Percentiles rank a stretch among this genome's conserved stretches.
Conservation (phyloP, 2,329 filamentous ascomycete species). For the Dactylellina leptospora region DNA sequence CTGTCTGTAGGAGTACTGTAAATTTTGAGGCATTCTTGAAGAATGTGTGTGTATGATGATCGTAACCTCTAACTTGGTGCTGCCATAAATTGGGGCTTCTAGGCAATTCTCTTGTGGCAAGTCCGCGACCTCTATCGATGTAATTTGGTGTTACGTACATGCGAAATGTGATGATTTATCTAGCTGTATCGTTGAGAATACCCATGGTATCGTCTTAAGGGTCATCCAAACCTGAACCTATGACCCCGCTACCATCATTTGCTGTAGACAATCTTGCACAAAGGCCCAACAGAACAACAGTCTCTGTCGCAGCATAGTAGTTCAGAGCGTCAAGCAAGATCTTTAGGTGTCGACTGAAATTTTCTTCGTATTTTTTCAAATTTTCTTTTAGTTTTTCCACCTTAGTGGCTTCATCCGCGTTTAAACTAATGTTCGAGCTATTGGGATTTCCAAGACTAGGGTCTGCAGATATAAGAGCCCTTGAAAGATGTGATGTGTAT, state of each 20-base stretch:
- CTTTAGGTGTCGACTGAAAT: slow-evolving; percentile 90
- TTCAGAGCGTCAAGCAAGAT: slow-evolving; percentile 94
- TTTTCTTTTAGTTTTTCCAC: slow-evolving; percentile 84
- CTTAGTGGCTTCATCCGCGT: slow-evolving; percentile 60
- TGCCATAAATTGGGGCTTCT: too few species aligned
- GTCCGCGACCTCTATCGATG: too few species aligned
- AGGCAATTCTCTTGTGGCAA: too few species aligned
- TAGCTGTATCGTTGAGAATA: too few species aligned
- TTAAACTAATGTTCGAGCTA: slow-evolving; percentile 10
- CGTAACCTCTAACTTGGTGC: too few species aligned
- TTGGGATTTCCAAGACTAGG: slow-evolving; percentile 66
- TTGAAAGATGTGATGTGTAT: slow-evolving; percentile 85
- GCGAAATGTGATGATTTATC: too few species aligned
- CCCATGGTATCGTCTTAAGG: slow-evolving; percentile 2
- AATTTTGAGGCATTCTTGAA: too few species aligned
- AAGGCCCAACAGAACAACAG: slow-evolving; percentile 87
- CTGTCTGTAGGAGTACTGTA: too few species aligned
- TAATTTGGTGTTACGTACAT: too few species aligned
- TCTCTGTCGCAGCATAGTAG: slow-evolving; percentile 96
- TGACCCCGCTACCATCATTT: slow-evolving; percentile 73
- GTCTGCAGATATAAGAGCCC: slow-evolving; percentile 83
- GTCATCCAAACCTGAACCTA: slow-evolving; percentile 35
- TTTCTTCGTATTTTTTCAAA: slow-evolving; percentile 88
- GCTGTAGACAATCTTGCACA: slow-evolving; percentile 83
- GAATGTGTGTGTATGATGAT: too few species aligned